phyloP scores from a whole-genome alignment of 345 rosid genomes.

The Hirschfeldia incana region DNA sequence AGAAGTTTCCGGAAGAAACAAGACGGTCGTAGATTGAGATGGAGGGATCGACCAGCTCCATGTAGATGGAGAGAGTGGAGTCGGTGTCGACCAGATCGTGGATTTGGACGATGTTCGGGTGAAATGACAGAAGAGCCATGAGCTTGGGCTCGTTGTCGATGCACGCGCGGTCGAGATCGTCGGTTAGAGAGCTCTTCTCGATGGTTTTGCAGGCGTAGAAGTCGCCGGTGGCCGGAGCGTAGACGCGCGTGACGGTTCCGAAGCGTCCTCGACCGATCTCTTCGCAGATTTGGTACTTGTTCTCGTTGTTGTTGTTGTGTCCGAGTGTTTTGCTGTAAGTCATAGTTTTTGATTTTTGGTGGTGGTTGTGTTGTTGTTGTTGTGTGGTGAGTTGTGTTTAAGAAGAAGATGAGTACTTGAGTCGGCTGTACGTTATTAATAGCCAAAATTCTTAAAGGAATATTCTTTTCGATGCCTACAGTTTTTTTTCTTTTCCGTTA shows the following conservation, averaged over 20 bases:
- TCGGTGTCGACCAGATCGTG: conserved; percentile 57
- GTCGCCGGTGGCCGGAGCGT: conserved; percentile 45
- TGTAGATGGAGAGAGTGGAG: conserved; percentile 51
- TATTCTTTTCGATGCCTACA: not conserved
- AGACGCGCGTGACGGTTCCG: conserved; percentile 62
- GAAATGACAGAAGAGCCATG: conserved; percentile 57
- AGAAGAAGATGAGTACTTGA: not conserved
- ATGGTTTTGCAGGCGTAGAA: conserved; percentile 72
- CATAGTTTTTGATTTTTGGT: not conserved
- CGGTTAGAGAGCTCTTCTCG: conserved; percentile 56
- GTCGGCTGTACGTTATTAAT: not conserved
- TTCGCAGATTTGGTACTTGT: conserved; percentile 59
- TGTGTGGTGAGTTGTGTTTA: not conserved
- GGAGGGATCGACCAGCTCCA: conserved; percentile 58
- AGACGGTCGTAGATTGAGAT: conserved; percentile 55
- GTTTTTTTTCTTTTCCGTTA: not conserved
- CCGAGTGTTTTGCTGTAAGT: not conserved
- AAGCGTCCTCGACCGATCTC: conserved; percentile 86
- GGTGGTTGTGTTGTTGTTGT: not conserved
- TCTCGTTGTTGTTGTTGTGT: conserved; percentile 4
- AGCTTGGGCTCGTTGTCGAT: conserved; percentile 70
- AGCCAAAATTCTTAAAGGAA: not conserved
- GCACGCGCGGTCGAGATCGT: conserved; percentile 58
- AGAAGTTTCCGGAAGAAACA: conserved; percentile 22
- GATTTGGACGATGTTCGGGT: conserved; percentile 65